A percentile compares a stretch with the other conserved stretches of the same genome.
Conservation (phyloP, 805 yeast species). For the Barnettozyma sp. region DNA sequence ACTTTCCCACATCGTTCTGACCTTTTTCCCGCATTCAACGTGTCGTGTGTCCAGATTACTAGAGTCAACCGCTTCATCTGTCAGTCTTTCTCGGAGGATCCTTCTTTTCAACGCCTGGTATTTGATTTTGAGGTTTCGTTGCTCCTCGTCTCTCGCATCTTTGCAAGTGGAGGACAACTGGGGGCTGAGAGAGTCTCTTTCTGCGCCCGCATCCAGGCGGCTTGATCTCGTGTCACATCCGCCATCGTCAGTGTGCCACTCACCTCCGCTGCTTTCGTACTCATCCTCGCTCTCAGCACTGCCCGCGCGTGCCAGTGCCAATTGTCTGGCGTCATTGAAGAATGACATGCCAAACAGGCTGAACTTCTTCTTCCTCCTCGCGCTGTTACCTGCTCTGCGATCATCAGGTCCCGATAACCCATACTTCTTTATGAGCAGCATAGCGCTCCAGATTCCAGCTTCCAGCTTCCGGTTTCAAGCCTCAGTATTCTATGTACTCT, state of each 20-base stretch:
- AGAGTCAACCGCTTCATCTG: conserved; percentile 3
- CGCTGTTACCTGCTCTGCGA: background rate
- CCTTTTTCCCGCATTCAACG: conserved; percentile 19
- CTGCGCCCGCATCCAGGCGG: too few species aligned
- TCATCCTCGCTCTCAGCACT: conserved; percentile 2
- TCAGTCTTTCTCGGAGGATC: background rate
- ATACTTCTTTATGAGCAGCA: conserved; percentile 1
- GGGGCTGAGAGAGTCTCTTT: too few species aligned
- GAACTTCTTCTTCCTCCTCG: background rate
- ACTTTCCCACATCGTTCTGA: conserved; percentile 27
- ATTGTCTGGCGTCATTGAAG: conserved; percentile 69
- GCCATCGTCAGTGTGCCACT: too few species aligned
- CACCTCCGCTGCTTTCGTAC: too few species aligned
- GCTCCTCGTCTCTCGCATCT: conserved; percentile 1
- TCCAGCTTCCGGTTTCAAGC: too few species aligned
- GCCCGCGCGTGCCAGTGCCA: conserved; percentile 47
- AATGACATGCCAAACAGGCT: conserved; percentile 21
- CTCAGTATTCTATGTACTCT: too few species aligned
- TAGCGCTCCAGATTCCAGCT: background rate
- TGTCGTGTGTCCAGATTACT: conserved; percentile 9
- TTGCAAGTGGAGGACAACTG: background rate
- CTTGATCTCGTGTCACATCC: too few species aligned
- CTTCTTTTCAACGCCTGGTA: conserved; percentile 2
- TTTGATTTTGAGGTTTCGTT: conserved; percentile 2
- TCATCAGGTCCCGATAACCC: background rate